A percentile compares a stretch with the other conserved stretches of the same genome.
Evolutionary conservation across 225 moss, liverwort and hornwort species (phyloP).

Genomic region (Rhytidiadelphus loreus): DNA sequence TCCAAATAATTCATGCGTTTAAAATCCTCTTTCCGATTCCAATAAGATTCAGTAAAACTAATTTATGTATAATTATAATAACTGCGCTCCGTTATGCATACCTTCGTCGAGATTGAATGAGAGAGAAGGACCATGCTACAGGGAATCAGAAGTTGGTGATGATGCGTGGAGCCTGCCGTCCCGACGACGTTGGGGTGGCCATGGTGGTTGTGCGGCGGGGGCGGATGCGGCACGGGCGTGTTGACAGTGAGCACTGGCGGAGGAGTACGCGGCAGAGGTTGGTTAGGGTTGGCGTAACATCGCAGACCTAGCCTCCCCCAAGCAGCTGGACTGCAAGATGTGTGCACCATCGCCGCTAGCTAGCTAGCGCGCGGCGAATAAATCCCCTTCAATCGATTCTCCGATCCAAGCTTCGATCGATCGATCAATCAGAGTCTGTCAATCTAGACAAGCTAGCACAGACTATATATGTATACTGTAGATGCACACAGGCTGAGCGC

Average conservation of each 20-base stretch:
- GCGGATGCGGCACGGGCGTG: constrained; percentile 38
- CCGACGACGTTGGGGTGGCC: constrained; percentile 31
- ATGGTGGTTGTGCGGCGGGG: constrained; percentile 41
- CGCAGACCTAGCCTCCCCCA: neutral
- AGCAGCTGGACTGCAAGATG: neutral
- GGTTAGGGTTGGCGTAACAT: constrained; percentile 27
- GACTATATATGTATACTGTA: too few relatives aligned
- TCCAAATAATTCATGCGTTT: neutral
- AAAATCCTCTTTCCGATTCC: neutral
- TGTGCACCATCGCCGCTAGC: constrained; percentile 12
- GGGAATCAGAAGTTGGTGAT: neutral
- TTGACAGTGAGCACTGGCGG: constrained; percentile 23
- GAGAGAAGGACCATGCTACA: neutral
- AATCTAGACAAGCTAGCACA: neutral
- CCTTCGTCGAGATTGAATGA: neutral
- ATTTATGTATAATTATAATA: too few relatives aligned
- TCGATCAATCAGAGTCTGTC: neutral
- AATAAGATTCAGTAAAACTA: neutral
- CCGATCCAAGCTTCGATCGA: neutral
- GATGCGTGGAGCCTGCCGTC: neutral
- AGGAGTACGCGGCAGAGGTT: constrained; percentile 21
- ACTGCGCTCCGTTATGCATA: neutral
- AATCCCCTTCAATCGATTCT: neutral
- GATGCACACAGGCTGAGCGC: neutral
- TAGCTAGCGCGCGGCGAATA: neutral